Conservation (phyloP, 2,329 filamentous ascomycete species). For the Epichloe sylvatica region DNA sequence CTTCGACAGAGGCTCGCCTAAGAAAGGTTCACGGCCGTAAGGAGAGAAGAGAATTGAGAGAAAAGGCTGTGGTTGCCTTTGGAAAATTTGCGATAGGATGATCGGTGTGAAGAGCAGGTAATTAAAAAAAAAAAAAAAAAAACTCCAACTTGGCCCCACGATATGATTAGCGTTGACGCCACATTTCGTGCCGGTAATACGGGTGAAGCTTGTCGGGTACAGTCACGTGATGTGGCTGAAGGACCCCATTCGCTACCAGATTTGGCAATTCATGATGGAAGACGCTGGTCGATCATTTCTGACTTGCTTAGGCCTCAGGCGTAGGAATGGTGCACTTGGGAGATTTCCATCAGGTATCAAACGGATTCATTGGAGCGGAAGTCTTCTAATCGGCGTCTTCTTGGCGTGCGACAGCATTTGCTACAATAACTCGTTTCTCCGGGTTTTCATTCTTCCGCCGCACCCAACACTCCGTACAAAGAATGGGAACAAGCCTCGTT, state of each 20-base stretch:
- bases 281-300: no score
- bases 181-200: background rate
- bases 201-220: background rate
- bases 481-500: no score
- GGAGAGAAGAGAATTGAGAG: conserved; percentile 1
- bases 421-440: no score
- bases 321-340: background rate
- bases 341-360: no score
- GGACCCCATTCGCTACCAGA: background rate
- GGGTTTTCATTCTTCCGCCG: no score
- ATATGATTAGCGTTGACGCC: background rate
- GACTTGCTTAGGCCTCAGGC: no score
- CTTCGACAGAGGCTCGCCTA: conserved; percentile 16
- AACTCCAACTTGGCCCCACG: background rate
- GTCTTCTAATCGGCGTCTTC: no score
- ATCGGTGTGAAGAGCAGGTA: background rate
- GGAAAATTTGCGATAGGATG: conserved; percentile 5
- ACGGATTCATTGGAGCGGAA: no score
- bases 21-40: conserved; percentile 44
- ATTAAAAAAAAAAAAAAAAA: conserved; percentile 5
- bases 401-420: no score
- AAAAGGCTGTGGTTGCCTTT: background rate
- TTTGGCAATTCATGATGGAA: background rate
- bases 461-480: no score
- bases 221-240: background rate